phyloP scores from a whole-genome alignment of 2,329 filamentous ascomycete species.

The Nemania bipapillata region DNA sequence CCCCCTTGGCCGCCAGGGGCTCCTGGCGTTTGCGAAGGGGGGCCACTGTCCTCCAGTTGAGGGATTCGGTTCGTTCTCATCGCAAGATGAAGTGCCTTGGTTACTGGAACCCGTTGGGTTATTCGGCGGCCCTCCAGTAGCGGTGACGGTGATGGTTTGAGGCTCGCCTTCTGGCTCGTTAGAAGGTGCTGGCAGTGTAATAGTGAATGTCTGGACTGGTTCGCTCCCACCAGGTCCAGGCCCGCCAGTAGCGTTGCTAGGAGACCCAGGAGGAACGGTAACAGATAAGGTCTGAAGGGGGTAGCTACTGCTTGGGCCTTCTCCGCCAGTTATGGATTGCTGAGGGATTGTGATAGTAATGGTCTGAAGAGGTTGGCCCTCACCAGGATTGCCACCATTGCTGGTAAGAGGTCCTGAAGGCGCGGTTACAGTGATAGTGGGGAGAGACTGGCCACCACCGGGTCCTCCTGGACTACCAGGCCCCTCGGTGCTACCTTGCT shows the following conservation, averaged over 20 bases:
- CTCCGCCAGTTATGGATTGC: constrained; percentile 16
- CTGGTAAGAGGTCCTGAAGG: constrained; percentile 22
- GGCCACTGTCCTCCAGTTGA: constrained; percentile 26
- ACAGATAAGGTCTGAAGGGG: constrained; percentile 35
- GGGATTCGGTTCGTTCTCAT: constrained; percentile 27
- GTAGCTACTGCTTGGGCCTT: constrained; percentile 19
- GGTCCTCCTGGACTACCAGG: constrained; percentile 21
- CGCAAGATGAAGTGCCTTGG: constrained; percentile 34
- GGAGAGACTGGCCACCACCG: constrained; percentile 19
- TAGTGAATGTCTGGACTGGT: constrained; percentile 34
- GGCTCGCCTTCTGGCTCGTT: constrained; percentile 25
- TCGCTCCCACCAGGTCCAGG: constrained; percentile 29
- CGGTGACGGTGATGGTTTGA: constrained; percentile 37
- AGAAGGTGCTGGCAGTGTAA: constrained; percentile 32
- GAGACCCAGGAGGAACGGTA: constrained; percentile 22
- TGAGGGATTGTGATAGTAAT: constrained; percentile 35
- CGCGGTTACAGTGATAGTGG: constrained; percentile 36
- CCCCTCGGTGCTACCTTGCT: constrained; percentile 22
- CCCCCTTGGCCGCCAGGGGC: constrained; percentile 35
- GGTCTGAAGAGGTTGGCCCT: constrained; percentile 33
- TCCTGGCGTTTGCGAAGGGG: constrained; percentile 35
- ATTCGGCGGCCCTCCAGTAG: constrained; percentile 29
- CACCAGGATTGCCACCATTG: constrained; percentile 14
- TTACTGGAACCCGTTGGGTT: constrained; percentile 22
- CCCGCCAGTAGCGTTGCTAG: constrained; percentile 2